phyloP scores from a whole-genome alignment of 2,329 filamentous ascomycete species.

The Sporothrix schenckii region DNA sequence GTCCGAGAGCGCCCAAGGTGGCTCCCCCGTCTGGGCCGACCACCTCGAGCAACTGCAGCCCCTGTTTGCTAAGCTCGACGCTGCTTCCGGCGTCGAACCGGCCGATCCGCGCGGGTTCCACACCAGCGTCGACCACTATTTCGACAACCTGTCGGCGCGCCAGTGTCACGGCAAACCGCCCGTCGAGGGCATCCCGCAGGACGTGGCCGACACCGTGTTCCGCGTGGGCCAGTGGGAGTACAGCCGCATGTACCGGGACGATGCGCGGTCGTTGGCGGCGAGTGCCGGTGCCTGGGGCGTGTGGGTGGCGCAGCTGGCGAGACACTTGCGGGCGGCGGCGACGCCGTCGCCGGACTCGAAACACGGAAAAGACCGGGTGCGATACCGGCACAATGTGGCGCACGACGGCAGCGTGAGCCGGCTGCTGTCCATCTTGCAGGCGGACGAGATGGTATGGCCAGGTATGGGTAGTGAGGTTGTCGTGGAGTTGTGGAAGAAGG shows the following conservation, averaged over 20 bases:
- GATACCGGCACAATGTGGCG: constrained; percentile 75
- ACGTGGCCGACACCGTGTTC: constrained; percentile 69
- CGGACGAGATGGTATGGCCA: constrained; percentile 79
- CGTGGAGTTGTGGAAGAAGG: constrained; percentile 68
- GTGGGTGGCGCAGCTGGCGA: constrained; percentile 71
- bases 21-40: constrained; percentile 28
- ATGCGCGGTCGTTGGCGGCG: constrained; percentile 62
- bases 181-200: constrained; percentile 56
- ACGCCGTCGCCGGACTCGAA: too few species aligned
- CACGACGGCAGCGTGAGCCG: constrained; percentile 75
- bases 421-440: constrained; percentile 69
- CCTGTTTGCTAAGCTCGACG: constrained; percentile 65
- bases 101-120: constrained; percentile 64
- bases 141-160: constrained; percentile 77
- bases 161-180: constrained; percentile 75
- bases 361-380: constrained; percentile 35
- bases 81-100: constrained; percentile 65
- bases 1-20: not conserved
- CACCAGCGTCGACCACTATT: constrained; percentile 77
- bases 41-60: constrained; percentile 43
- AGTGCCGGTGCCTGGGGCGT: constrained; percentile 68
- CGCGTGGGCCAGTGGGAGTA: constrained; percentile 81
- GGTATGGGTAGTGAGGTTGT: constrained; percentile 80
- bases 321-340: constrained; percentile 57
- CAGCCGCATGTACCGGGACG: constrained; percentile 73